phyloP scores from a whole-genome alignment of 768 basidiomycete species.

The Hemileccinum rubropunctum region DNA sequence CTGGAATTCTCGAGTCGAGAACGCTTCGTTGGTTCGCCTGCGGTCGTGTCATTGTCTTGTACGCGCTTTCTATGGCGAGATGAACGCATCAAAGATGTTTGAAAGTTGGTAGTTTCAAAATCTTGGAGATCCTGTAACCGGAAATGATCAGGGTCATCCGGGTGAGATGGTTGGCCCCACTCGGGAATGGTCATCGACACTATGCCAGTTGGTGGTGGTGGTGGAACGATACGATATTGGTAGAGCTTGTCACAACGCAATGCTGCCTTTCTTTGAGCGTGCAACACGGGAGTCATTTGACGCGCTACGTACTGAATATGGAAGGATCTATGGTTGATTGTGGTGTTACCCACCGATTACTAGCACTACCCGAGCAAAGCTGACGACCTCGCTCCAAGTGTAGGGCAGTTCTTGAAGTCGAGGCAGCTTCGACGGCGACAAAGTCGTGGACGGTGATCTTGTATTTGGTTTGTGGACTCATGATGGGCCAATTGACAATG shows the following conservation, averaged over 20 bases:
- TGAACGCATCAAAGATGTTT: conserved; percentile 1
- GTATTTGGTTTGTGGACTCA: not conserved
- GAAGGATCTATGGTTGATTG: conserved; percentile 9
- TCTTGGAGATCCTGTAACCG: conserved; percentile 41
- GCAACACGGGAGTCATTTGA: not conserved
- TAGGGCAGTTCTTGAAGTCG: not conserved
- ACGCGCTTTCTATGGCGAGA: conserved; percentile 10
- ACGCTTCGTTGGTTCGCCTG: conserved; percentile 28
- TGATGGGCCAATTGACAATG: not conserved
- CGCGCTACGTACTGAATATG: conserved; percentile 20
- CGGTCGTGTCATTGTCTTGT: not conserved
- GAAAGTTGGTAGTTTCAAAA: conserved; percentile 39
- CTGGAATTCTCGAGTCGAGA: conserved; percentile 35
- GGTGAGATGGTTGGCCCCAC: conserved; percentile 37
- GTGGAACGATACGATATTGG: conserved; percentile 22
- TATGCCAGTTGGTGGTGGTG: conserved; percentile 1
- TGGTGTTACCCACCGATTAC: conserved; percentile 20
- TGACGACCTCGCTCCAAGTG: conserved; percentile 20
- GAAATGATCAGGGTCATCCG: conserved; percentile 36
- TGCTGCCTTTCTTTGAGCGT: conserved; percentile 17
- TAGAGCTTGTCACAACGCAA: conserved; percentile 17
- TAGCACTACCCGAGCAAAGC: conserved; percentile 12
- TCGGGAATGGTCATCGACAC: conserved; percentile 22
- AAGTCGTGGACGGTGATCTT: conserved; percentile 25
- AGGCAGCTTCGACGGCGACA: not conserved